These are phyloP conservation scores for Ganoderma lingzhi DNA, from an alignment of 1,284 basidiomycete genomes.

Conservation along the genomic window DNA sequence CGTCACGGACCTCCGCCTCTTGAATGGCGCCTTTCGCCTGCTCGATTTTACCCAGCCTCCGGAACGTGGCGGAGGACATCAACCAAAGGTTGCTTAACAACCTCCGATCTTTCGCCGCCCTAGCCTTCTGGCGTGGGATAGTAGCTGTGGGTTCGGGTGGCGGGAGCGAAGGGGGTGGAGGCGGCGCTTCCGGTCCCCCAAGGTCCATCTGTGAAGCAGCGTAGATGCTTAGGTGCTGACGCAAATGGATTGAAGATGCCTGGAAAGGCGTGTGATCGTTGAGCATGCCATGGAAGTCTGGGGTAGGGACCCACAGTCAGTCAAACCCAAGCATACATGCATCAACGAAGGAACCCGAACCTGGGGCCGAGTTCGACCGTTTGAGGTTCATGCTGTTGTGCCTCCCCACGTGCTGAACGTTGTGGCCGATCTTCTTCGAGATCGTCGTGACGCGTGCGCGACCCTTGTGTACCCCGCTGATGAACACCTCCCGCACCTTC, in stretches of 20 bases:
- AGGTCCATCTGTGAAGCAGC: constrained; percentile 41
- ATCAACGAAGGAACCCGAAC: constrained; percentile 43
- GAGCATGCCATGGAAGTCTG: constrained; percentile 72
- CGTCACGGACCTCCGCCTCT: constrained; percentile 92
- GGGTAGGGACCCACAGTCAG: neutral
- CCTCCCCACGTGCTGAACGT: constrained; percentile 70
- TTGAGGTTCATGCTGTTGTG: constrained; percentile 57
- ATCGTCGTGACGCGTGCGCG: constrained; percentile 78
- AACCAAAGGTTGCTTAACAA: constrained; percentile 92
- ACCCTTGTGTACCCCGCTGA: constrained; percentile 74
- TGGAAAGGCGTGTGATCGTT: constrained; percentile 69
- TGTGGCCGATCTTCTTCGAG: constrained; percentile 77
- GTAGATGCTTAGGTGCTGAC: constrained; percentile 64
- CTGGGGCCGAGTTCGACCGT: constrained; percentile 69
- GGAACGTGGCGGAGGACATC: constrained; percentile 93
- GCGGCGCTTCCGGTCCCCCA: constrained; percentile 40
- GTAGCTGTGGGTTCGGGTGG: constrained; percentile 45
- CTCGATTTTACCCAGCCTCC: constrained; percentile 88
- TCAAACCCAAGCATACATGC: neutral
- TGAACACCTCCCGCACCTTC: constrained; percentile 77
- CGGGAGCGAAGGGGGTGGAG: constrained; percentile 53
- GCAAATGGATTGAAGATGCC: constrained; percentile 88
- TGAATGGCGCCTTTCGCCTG: constrained; percentile 92
- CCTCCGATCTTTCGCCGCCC: constrained; percentile 70
- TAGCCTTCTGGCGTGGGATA: constrained; percentile 51